These are phyloP conservation scores for Waltergamsia citrina DNA, from an alignment of 2,329 filamentous ascomycete genomes.

Conservation along the genomic window DNA sequence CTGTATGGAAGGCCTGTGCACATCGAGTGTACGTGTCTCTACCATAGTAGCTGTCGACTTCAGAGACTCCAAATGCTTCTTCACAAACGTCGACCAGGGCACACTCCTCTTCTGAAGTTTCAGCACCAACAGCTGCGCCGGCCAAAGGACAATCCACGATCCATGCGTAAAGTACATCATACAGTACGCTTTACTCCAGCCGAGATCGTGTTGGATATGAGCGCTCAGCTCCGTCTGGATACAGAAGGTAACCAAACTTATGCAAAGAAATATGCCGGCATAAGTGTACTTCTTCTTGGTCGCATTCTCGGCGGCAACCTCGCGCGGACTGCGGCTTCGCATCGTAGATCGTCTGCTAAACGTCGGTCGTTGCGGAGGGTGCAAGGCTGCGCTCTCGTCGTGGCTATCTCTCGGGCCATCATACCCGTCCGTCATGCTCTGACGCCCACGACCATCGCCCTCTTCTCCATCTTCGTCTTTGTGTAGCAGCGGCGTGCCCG, in stretches of 20 bases:
- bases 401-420: neutral
- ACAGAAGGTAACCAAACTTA: conserved; percentile 82
- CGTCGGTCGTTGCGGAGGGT: conserved; percentile 7
- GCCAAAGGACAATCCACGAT: conserved; percentile 88
- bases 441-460: conserved; percentile 13
- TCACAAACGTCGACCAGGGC: conserved; percentile 82
- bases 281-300: conserved; percentile 80
- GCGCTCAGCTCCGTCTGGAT: conserved; percentile 93
- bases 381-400: neutral
- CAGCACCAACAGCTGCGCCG: conserved; percentile 69
- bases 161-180: conserved; percentile 98
- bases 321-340: conserved; percentile 66
- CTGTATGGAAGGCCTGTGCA: conserved; percentile 33
- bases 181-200: conserved; percentile 98
- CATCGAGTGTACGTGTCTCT: conserved; percentile 63
- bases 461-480: conserved; percentile 15
- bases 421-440: conserved; percentile 6
- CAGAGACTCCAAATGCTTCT: conserved; percentile 42
- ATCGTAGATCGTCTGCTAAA: conserved; percentile 51
- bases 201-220: conserved; percentile 84
- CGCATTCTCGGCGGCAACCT: conserved; percentile 21
- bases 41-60: conserved; percentile 68
- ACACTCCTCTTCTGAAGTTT: conserved; percentile 69
- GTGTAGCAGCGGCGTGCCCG: conserved; percentile 29
- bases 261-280: conserved; percentile 70